Evolutionary conservation across 306 rosid species (phyloP), one percentile per base, ranked within the genome.

Genomic region (Citrullus colocynthis): DNA sequence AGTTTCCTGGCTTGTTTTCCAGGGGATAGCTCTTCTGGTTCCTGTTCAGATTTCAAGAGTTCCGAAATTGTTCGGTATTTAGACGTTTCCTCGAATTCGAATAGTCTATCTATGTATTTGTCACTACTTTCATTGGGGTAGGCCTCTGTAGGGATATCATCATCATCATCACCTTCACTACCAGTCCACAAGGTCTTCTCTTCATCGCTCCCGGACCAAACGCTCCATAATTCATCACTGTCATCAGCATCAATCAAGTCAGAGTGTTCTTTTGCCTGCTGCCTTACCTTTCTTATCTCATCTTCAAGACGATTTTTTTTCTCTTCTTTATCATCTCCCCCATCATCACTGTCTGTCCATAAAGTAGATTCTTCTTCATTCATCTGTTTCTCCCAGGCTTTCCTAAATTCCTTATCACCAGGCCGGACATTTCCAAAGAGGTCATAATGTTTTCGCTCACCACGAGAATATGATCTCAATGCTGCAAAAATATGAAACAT

Each of bases 111-210:
- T 52, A 93, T 77, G 79, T 93, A 71, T 83, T 87, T 93, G 69
- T 93, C 95, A 80, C 98, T 88, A 18, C 81, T 82, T 87, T 89
- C 95, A 76, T 88, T 89, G 51, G 95, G 95, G 84, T 88, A 88
- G 63, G 98, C 91, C 84, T 91, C 93, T 5, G 93, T 89, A 15
- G 95, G 96, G 84, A 88, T 78, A 80, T 93, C 96, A 2, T 87
- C 85, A 0, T 91, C 98, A 2, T 84, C 91, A 20, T 93, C 98
- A 75, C 87, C 88, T 79, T 93, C 98, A 79, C 91, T 91, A 20
- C 96, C 95, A 7, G 95, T 93, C 96, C 96, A 93, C 7, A 91
- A 80, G n/a, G 96, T 89, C 85, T 89, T 93, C 85, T 93, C 98
- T 73, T 87, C 96, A 60, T 93, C 98, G 75, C 93, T 91, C 78